Evolutionary conservation across 768 basidiomycete species (phyloP).

Genomic region (Russula sp.): DNA sequence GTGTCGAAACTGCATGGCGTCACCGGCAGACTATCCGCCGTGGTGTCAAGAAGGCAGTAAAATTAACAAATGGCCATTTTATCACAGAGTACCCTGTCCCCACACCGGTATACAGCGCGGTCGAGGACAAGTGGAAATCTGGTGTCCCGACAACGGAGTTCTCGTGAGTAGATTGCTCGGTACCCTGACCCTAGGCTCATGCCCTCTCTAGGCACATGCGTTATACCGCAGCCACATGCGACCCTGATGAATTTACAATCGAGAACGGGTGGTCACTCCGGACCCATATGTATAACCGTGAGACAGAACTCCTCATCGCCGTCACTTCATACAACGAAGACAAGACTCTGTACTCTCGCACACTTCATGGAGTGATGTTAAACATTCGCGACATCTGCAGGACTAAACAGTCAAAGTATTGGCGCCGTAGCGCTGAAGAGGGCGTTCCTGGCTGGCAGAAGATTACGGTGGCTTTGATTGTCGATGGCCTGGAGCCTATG

Average conservation of each 20-base stretch:
- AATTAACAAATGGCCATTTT: constrained; percentile 90
- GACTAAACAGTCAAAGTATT: constrained; percentile 91
- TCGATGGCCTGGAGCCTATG: constrained; percentile 92
- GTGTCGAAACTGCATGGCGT: constrained; percentile 47
- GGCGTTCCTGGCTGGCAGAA: constrained; percentile 87
- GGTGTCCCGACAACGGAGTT: constrained; percentile 78
- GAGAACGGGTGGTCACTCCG: constrained; percentile 83
- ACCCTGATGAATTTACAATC: constrained; percentile 84
- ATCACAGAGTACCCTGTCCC: constrained; percentile 89
- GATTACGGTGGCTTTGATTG: constrained; percentile 85
- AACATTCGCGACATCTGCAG: constrained; percentile 98
- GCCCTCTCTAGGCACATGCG: constrained; percentile 71
- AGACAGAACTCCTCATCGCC: constrained; percentile 91
- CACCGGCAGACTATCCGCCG: constrained; percentile 90
- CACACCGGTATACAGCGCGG: constrained; percentile 75
- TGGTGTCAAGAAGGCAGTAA: constrained; percentile 90
- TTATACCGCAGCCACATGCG: constrained; percentile 88
- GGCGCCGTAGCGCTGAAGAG: constrained; percentile 79
- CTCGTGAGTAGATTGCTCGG: constrained; percentile 59
- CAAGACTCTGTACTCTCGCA: constrained; percentile 87
- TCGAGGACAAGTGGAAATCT: constrained; percentile 73
- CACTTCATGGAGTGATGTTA: constrained; percentile 93
- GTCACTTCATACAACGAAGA: constrained; percentile 94
- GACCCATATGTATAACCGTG: constrained; percentile 78
- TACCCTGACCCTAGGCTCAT: constrained; percentile 2